Base-by-base conservation (phyloP, 2,329 filamentous ascomycete genomes). In the Fusarium citri region DNA sequence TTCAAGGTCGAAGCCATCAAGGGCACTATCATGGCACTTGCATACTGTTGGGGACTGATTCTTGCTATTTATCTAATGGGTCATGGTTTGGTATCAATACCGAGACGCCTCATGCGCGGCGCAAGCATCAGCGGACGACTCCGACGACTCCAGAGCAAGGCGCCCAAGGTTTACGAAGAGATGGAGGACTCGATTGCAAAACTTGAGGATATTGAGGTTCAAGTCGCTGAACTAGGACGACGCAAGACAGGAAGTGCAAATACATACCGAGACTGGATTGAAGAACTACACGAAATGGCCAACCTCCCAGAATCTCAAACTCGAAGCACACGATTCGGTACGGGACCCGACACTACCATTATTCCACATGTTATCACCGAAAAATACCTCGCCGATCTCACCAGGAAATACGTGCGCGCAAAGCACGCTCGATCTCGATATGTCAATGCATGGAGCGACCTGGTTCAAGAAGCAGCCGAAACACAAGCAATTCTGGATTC, bases 1-100 rank as follows among this genome's bases (percentile, higher is more conserved):
- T 87, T 91, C 63, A 85, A 84, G 4, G 91, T 66, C 25, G 49
- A 66, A 41, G 63, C 91, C 0, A 85, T 98, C 72, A 97, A 97
- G 82, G 91, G 88, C 37, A 84, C 97, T 42, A 86, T 97, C 69
- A 97, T 99, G 93, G 95, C 96, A 16, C 84, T 98, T 64, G 93
- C 95, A 40, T 99, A 99, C 80, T 93, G 94, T 64, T 98, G 94
- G 92, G 94, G 94, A 74, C 83, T 99, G 73, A 86, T 95, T 7
- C 85, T 98, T 55, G 96, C 94, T 47, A 97, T 99, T 67, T 98
- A 97, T 76, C 86, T 99, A 42, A 98, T 99, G 95, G 96, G 96
- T 9, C 96, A 99, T 79, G 96, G 96, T 10, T 85, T 99, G 26
- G 96, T 99, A 31, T 92, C 94, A 2, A 92, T 99, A 60, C 96